These are phyloP conservation scores for Hypoxylon trugodes DNA, from an alignment of 495 filamentous ascomycete genomes.

Conservation along the genomic window DNA sequence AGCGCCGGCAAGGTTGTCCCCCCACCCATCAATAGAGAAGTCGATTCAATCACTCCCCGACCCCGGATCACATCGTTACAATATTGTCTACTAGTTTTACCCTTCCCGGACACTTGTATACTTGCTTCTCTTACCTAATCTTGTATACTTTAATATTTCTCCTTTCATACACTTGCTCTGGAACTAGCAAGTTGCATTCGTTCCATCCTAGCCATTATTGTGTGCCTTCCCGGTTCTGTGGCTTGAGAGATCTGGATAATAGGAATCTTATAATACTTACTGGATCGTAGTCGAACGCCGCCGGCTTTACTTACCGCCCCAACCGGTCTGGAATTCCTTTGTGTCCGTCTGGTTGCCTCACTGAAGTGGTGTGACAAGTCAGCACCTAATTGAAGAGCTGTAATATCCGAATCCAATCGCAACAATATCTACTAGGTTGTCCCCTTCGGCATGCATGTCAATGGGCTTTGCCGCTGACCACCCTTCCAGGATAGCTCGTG, in stretches of 20 bases:
- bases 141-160: constrained; percentile 17
- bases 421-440: constrained; percentile 16
- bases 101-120: constrained; percentile 6
- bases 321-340: constrained; percentile 14
- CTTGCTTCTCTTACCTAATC: constrained; percentile 14
- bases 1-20: constrained; percentile 28
- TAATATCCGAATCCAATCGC: constrained; percentile 22
- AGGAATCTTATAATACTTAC: constrained; percentile 18
- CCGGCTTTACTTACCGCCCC: constrained; percentile 10
- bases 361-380: constrained; percentile 27
- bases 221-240: constrained; percentile 2
- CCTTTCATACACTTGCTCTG: constrained; percentile 3
- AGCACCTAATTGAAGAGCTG: constrained; percentile 33
- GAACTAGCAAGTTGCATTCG: constrained; percentile 9
- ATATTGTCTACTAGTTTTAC: constrained; percentile 5
- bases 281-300: constrained; percentile 21
- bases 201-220: constrained; percentile 1
- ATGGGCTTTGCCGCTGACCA: constrained; percentile 29
- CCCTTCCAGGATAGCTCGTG: constrained; percentile 5
- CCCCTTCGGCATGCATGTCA: constrained; percentile 2
- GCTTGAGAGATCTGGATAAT: constrained; percentile 15
- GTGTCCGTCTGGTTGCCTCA: constrained; percentile 20
- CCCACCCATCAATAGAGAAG: constrained; percentile 24
- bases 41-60: constrained; percentile 22
- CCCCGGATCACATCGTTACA: constrained; percentile 22